Conservation (phyloP, 2,329 filamentous ascomycete species). For the Xylariaceae sp. region DNA sequence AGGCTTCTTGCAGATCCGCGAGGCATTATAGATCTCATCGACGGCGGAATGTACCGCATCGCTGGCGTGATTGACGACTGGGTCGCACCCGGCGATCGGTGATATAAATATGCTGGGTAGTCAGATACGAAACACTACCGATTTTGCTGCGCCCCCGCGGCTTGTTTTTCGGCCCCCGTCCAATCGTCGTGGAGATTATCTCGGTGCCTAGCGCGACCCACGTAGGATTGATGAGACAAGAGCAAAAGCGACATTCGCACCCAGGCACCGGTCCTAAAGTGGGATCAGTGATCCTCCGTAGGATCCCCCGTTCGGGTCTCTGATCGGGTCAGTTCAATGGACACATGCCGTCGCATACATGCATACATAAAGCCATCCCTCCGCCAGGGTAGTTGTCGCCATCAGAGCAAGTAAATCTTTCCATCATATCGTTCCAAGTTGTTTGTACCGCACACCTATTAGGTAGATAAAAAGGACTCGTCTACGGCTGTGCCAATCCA, state of each 20-base stretch:
- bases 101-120: no score
- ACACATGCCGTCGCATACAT: not conserved
- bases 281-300: not conserved
- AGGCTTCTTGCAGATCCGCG: no score
- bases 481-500: not conserved
- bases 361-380: not conserved
- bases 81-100: not conserved
- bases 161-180: not conserved
- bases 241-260: not conserved
- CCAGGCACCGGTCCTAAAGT: not conserved
- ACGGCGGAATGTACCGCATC: no score
- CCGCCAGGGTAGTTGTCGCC: not conserved
- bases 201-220: conserved; percentile 24
- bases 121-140: not conserved
- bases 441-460: not conserved
- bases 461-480: not conserved
- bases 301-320: not conserved
- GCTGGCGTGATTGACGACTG: not conserved
- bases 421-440: not conserved
- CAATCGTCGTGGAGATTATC: conserved; percentile 23
- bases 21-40: no score
- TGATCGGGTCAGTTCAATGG: not conserved
- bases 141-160: conserved; percentile 6
- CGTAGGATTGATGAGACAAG: conserved; percentile 1
- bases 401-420: not conserved